These are phyloP conservation scores for Taphrina confusa DNA, from an alignment of 1,139 yeast species.

Conservation along the genomic window DNA sequence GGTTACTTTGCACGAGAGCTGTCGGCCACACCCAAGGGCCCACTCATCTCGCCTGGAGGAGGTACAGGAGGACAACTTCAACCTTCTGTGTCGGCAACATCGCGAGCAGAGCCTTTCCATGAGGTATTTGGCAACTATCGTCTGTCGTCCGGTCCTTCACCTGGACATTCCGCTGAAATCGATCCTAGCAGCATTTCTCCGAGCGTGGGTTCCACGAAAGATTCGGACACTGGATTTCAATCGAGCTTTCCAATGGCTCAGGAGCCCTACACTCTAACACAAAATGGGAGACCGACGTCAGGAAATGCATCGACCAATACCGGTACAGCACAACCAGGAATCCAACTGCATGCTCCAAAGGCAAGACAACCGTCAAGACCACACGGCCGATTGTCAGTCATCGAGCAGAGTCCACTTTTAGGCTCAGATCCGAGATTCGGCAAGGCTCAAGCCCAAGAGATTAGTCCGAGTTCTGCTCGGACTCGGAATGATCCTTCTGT, in stretches of 20 bases:
- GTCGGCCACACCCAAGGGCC: neutral
- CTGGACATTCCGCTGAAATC: neutral
- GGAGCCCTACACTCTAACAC: neutral
- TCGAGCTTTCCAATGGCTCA: neutral
- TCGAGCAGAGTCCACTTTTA: conserved; percentile 12
- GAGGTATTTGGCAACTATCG: conserved; percentile 8
- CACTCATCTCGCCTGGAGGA: neutral
- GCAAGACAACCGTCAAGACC: neutral
- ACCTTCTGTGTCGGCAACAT: neutral
- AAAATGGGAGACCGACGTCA: neutral
- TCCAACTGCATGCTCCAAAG: neutral
- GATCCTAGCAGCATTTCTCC: neutral
- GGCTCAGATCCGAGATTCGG: neutral
- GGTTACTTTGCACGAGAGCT: neutral
- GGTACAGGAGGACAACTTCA: neutral
- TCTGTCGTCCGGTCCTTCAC: neutral
- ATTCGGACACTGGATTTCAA: neutral
- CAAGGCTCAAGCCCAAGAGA: neutral
- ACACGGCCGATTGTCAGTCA: conserved; percentile 8
- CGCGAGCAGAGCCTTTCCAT: too few species aligned
- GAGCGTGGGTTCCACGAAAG: too few species aligned
- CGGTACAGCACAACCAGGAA: neutral
- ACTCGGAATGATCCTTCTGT: neutral
- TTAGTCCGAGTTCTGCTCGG: neutral
- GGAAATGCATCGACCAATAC: neutral